Evolutionary conservation across 2,329 filamentous ascomycete genomes (phyloP), one percentile per base, ranked within the genome.

Genomic region (Exserohilum turcica): DNA sequence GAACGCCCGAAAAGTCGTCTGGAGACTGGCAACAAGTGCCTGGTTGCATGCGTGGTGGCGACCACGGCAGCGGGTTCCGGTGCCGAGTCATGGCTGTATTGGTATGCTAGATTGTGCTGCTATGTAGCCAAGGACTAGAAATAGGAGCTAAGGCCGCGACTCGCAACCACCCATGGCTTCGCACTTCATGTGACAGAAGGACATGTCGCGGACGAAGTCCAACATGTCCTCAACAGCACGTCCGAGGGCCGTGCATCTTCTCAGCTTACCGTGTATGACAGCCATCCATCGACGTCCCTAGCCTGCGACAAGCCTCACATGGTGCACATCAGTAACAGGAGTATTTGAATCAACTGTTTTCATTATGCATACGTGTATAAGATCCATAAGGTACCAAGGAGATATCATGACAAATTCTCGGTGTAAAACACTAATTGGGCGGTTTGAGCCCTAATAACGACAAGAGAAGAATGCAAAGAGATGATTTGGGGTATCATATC

Each of bases 401-500:
- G 36, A 18, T 16, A 31, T 40, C 37, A 16, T 18, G 16, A 40
- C 15, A 40, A 33, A 44, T 24, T 32, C 15, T 29, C 35, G 32
- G 13, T 13, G n/a, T 33, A 16, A 24, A 38, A 19, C 21, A 49
- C 45, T 24, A 54, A 47, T 50, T 40, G 33, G 44, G 47, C 50
- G 50, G 28, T 35, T 19, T 37, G 37, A 46, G 32, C 18, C 54
- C 54, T 37, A 49, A 38, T 54, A 32, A 43, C 21, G 13, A 24
- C 3, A 24, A 10, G 24, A 15, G 16, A 27, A 32, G 31, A 19
- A 43, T 16, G 7, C 32, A 21, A 36, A 43, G 47, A 33, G 44
- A 54, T 49, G 49, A 44, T 18, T 40, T 47, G 39, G 44, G 48
- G 47, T 47, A 49, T 48, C 47, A 51, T 45, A 29, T 21, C 19